phyloP scores from a whole-genome alignment of 768 basidiomycete genomes.

The Heimioporus sp. region DNA sequence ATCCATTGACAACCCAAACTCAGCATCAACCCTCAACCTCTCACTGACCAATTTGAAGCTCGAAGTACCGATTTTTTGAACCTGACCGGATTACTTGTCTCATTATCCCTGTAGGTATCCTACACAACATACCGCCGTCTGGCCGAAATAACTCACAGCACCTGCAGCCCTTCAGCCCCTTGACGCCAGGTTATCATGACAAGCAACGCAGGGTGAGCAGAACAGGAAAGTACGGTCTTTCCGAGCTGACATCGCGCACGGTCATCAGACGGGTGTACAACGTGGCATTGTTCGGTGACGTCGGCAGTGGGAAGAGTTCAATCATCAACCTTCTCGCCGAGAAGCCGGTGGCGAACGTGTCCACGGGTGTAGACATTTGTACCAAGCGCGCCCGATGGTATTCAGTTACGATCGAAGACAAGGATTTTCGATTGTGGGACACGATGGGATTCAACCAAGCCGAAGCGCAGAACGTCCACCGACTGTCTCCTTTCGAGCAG shows the following conservation, averaged over 20 bases:
- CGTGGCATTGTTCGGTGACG: slow-evolving; percentile 27
- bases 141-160: too few relatives aligned
- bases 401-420: slow-evolving; percentile 19
- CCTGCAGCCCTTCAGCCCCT: background rate
- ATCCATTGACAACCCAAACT: too few relatives aligned
- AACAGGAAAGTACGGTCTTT: background rate
- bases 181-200: too few relatives aligned
- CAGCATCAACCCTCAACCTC: too few relatives aligned
- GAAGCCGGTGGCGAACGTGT: slow-evolving; percentile 25
- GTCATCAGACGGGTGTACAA: slow-evolving; percentile 19
- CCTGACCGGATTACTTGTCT: background rate
- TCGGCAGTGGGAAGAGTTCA: slow-evolving; percentile 31
- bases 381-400: slow-evolving; percentile 30
- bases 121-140: too few relatives aligned
- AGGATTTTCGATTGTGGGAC: slow-evolving; percentile 30
- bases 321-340: slow-evolving; percentile 30
- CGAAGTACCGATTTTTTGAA: background rate
- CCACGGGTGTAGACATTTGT: slow-evolving; percentile 29
- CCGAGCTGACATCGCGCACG: background rate
- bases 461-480: slow-evolving; percentile 10
- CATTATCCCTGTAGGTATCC: background rate
- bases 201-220: slow-evolving; percentile 14
- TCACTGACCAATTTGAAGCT: too few relatives aligned
- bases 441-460: slow-evolving; percentile 34
- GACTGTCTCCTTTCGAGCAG: slow-evolving; percentile 25